A percentile compares a stretch with the other conserved stretches of the same genome.
phyloP scores from a whole-genome alignment of 805 yeast species.

The Alloascoidea africana region DNA sequence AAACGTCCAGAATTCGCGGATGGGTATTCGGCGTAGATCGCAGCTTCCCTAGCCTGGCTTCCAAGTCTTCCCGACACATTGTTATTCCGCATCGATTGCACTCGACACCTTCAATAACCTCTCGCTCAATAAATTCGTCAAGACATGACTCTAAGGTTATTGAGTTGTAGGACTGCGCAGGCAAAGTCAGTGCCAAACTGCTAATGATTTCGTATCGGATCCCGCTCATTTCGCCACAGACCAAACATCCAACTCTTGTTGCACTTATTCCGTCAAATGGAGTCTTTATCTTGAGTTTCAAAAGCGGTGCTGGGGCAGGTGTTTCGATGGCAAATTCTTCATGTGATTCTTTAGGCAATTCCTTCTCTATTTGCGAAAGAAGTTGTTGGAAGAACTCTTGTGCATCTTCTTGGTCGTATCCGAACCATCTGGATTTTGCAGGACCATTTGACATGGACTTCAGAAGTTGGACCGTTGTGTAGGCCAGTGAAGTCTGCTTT shows the following conservation, averaged over 20 bases:
- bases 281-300: conserved; percentile 41
- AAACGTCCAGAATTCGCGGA: conserved; percentile 19
- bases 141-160: conserved; percentile 35
- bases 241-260: conserved; percentile 79
- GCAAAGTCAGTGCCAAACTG: conserved; percentile 59
- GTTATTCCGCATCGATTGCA: conserved; percentile 82
- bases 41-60: conserved; percentile 7
- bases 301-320: background rate
- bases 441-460: conserved; percentile 68
- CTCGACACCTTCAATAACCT: conserved; percentile 83
- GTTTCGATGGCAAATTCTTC: background rate
- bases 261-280: conserved; percentile 88
- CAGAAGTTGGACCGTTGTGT: conserved; percentile 42
- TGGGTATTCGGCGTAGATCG: too few relatives aligned
- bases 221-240: conserved; percentile 92
- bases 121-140: conserved; percentile 60
- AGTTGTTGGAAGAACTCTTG: conserved; percentile 81
- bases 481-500: conserved; percentile 21
- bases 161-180: conserved; percentile 16
- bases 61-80: conserved; percentile 16
- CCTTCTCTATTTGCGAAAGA: background rate
- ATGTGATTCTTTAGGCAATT: background rate
- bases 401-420: conserved; percentile 92
- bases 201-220: conserved; percentile 67
- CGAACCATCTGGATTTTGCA: conserved; percentile 58